Evolutionary conservation across 805 yeast species (phyloP).

Genomic region (Ogataea pilisensis): DNA sequence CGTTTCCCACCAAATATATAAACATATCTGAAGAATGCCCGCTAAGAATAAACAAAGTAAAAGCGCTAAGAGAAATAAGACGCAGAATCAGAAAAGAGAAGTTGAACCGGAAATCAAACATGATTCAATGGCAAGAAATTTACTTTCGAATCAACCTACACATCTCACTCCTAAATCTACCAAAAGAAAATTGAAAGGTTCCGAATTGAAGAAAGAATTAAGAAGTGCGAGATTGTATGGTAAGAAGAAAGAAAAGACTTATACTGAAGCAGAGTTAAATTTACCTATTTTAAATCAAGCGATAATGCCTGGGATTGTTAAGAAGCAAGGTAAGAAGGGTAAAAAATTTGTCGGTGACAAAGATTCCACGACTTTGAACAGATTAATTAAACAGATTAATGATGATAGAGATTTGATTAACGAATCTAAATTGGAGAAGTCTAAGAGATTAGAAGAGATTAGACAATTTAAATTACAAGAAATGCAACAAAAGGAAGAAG

Average conservation of each 20-base stretch:
- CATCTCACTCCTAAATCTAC: slow-evolving; percentile 54
- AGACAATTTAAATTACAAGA: slow-evolving; percentile 84
- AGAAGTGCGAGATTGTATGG: slow-evolving; percentile 66
- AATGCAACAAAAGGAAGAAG: slow-evolving; percentile 76
- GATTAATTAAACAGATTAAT: slow-evolving; percentile 76
- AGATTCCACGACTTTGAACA: slow-evolving; percentile 55
- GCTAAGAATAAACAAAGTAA: slow-evolving; percentile 43
- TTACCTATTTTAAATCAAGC: slow-evolving; percentile 81
- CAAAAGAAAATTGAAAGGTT: slow-evolving; percentile 45
- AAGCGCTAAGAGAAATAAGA: slow-evolving; percentile 51
- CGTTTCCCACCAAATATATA: too few relatives aligned
- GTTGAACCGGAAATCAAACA: slow-evolving; percentile 63
- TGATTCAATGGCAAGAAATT: slow-evolving; percentile 67
- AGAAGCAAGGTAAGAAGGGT: slow-evolving; percentile 81
- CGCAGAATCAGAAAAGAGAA: slow-evolving; percentile 50
- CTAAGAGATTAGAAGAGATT: slow-evolving; percentile 83
- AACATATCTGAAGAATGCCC: too few relatives aligned
- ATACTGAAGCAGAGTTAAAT: slow-evolving; percentile 73
- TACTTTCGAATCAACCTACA: slow-evolving; percentile 53
- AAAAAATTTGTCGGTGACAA: slow-evolving; percentile 72
- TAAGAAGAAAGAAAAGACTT: slow-evolving; percentile 50
- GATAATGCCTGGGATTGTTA: slow-evolving; percentile 75
- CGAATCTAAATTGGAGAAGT: slow-evolving; percentile 87
- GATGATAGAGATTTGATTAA: slow-evolving; percentile 73
- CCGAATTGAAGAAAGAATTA: slow-evolving; percentile 61